Percentiles rank a stretch among this genome's conserved stretches.
These are phyloP conservation scores for Coriolopsis trogii DNA, from an alignment of 1,284 basidiomycete species.

Conservation along the genomic window DNA sequence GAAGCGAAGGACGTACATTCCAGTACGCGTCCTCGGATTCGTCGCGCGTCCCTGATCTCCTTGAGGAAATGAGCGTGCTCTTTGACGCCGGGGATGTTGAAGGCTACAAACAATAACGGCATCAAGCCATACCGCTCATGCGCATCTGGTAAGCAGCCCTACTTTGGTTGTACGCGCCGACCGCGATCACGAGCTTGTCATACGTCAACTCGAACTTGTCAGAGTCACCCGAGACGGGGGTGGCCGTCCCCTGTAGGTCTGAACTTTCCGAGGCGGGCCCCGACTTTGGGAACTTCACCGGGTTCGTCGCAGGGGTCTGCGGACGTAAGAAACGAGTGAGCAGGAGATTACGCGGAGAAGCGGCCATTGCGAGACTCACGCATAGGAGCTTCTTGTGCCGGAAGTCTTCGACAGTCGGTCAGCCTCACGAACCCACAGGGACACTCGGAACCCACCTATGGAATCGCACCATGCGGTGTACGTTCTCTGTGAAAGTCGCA, in stretches of 20 bases:
- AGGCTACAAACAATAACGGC: constrained; percentile 44
- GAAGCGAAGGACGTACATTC: constrained; percentile 53
- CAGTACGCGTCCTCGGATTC: constrained; percentile 75
- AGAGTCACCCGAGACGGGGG: constrained; percentile 26
- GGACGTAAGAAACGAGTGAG: neutral
- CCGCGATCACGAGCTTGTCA: constrained; percentile 84
- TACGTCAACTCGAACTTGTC: constrained; percentile 54
- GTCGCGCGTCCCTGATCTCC: constrained; percentile 80
- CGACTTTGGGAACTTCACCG: constrained; percentile 35
- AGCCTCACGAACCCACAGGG: neutral
- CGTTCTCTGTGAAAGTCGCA: constrained; percentile 43
- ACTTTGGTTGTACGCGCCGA: constrained; percentile 87
- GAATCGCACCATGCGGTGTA: constrained; percentile 77
- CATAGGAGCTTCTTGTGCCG: constrained; percentile 60
- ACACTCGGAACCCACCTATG: constrained; percentile 38
- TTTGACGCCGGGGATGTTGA: constrained; percentile 69
- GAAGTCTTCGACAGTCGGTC: constrained; percentile 53
- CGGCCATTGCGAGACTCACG: constrained; percentile 39
- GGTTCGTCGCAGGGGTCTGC: constrained; percentile 61
- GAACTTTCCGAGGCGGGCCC: neutral
- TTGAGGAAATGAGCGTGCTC: constrained; percentile 84
- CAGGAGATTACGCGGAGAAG: neutral
- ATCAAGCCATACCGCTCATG: too few relatives aligned
- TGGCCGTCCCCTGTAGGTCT: constrained; percentile 11
- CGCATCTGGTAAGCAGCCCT: constrained; percentile 28